phyloP scores from a whole-genome alignment of 2,329 filamentous ascomycete genomes.

The Neofusicoccum sp. region DNA sequence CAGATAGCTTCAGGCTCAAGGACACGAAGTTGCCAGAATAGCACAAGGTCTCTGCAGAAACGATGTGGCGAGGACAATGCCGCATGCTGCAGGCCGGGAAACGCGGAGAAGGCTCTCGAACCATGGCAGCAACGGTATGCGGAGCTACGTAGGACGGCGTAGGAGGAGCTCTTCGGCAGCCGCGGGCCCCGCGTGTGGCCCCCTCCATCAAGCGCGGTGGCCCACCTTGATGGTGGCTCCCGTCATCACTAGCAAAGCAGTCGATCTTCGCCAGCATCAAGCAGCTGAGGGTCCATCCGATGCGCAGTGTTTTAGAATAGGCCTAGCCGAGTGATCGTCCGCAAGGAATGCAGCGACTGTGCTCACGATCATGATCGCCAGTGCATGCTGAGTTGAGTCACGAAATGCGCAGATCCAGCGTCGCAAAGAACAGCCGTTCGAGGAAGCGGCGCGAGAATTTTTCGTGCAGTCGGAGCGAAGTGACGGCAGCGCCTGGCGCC shows the following conservation, averaged over 20 bases:
- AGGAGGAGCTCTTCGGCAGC: neutral
- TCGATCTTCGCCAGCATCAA: neutral
- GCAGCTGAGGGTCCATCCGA: neutral
- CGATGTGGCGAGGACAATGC: no score
- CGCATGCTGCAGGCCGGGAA: no score
- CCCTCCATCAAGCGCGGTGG: neutral
- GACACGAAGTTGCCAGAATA: neutral
- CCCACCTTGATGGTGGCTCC: neutral
- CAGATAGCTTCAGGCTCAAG: no score
- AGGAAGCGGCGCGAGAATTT: neutral
- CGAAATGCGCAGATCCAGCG: neutral
- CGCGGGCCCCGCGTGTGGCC: neutral
- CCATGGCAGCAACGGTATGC: no score
- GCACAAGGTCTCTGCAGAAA: neutral
- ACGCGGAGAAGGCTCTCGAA: no score
- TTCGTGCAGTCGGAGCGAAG: neutral
- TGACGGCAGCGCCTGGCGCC: neutral
- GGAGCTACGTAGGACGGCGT: constrained; percentile 2
- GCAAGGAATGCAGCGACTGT: constrained; percentile 2
- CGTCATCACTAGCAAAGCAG: neutral
- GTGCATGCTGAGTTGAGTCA: constrained; percentile 8
- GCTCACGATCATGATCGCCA: constrained; percentile 11
- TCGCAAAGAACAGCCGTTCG: neutral
- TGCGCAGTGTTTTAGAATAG: neutral
- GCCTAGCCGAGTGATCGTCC: neutral